A percentile compares a stretch with the other conserved stretches of the same genome.
Evolutionary conservation across 1,139 yeast genomes (phyloP).

Genomic region (Wickerhamiella infanticola): DNA sequence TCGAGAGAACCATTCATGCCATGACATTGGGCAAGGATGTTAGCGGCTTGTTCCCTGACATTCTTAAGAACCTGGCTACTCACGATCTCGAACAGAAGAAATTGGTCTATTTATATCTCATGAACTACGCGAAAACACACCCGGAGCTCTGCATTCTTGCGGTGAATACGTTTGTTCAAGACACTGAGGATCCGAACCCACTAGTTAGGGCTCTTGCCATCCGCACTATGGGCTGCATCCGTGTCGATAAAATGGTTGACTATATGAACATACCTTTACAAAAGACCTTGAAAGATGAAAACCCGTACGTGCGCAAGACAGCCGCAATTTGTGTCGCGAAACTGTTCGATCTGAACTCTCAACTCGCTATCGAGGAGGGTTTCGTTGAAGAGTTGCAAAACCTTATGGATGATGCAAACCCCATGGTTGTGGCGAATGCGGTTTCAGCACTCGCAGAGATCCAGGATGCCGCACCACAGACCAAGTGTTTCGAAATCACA

Average conservation of each 20-base stretch:
- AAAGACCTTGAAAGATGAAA: constrained; percentile 75
- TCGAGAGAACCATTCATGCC: constrained; percentile 90
- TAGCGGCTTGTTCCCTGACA: constrained; percentile 87
- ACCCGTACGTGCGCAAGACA: constrained; percentile 93
- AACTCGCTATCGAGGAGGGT: constrained; percentile 74
- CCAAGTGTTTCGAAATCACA: constrained; percentile 30
- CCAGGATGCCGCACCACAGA: constrained; percentile 49
- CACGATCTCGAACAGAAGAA: constrained; percentile 95
- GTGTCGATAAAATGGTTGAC: constrained; percentile 91
- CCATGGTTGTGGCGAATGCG: constrained; percentile 89
- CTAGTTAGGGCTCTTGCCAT: constrained; percentile 90
- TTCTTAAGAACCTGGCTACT: constrained; percentile 89
- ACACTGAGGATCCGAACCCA: constrained; percentile 95
- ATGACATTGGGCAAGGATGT: constrained; percentile 99
- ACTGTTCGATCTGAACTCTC: constrained; percentile 71
- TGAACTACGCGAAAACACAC: constrained; percentile 94
- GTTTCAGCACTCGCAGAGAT: constrained; percentile 76
- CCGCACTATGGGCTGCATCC: constrained; percentile 95
- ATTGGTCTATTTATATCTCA: constrained; percentile 79
- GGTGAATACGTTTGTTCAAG: constrained; percentile 88
- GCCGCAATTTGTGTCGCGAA: constrained; percentile 97
- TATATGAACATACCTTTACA: constrained; percentile 83
- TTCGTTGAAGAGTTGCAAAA: constrained; percentile 54
- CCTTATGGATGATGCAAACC: constrained; percentile 76
- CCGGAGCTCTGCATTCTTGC: constrained; percentile 94